These are phyloP conservation scores for Tulasnella calospora DNA, from an alignment of 768 basidiomycete genomes.

Conservation along the genomic window DNA sequence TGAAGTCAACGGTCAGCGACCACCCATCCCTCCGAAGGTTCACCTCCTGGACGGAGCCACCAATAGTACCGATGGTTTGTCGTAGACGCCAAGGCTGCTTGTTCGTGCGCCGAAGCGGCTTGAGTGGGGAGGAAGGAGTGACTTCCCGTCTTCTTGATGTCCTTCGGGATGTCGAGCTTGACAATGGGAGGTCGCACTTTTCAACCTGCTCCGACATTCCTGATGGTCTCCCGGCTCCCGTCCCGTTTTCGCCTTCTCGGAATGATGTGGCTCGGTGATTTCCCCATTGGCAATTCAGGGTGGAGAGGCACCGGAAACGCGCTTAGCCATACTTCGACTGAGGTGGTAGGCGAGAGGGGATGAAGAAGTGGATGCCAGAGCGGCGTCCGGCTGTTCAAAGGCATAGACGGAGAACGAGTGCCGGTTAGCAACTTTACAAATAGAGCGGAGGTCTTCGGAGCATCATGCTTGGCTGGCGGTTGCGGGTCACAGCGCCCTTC, in stretches of 20 bases:
- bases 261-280: neutral
- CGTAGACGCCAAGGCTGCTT: neutral
- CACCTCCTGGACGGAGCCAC: neutral
- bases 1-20: neutral
- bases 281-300: neutral
- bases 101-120: neutral
- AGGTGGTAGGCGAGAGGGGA: neutral
- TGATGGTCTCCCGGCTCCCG: neutral
- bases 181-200: slow-evolving; percentile 1
- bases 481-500: neutral
- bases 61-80: neutral
- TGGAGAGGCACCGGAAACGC: slow-evolving; percentile 1
- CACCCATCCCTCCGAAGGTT: neutral
- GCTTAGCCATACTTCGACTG: neutral
- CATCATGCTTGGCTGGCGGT: neutral
- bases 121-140: neutral
- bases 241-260: neutral
- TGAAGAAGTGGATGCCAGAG: neutral
- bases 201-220: neutral
- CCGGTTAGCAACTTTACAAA: neutral
- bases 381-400: neutral
- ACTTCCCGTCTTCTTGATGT: neutral
- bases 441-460: neutral
- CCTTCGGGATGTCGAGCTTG: neutral
- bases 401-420: slow-evolving; percentile 3